Conservation (phyloP, 202 grass and related monocot genomes). For the Alloteropsis angusta region DNA sequence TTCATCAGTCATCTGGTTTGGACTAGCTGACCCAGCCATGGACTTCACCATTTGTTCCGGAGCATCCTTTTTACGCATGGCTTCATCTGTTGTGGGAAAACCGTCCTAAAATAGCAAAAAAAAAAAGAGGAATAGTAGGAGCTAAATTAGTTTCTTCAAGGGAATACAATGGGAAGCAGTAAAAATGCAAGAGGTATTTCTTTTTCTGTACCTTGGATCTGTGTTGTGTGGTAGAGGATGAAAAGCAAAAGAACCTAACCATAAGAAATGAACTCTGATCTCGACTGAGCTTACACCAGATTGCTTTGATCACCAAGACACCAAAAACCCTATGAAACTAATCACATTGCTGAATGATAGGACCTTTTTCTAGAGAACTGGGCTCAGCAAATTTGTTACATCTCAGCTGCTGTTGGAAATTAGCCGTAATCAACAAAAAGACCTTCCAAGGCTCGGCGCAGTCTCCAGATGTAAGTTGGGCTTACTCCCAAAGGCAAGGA, state of each 20-base stretch:
- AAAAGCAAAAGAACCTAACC: slow-evolving; percentile 51
- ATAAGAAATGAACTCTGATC: slow-evolving; percentile 32
- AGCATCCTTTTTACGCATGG: slow-evolving; percentile 21
- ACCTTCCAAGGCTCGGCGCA: slow-evolving; percentile 67
- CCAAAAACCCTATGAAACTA: slow-evolving; percentile 22
- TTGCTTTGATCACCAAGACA: slow-evolving; percentile 20
- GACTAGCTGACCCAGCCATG: slow-evolving; percentile 15
- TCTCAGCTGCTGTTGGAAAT: slow-evolving; percentile 32
- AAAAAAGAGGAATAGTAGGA: not conserved
- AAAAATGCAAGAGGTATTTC: slow-evolving; percentile 2
- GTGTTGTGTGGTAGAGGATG: slow-evolving; percentile 29
- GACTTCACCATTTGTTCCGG: slow-evolving; percentile 27
- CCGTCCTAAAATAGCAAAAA: slow-evolving; percentile 13
- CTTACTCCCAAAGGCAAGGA: slow-evolving; percentile 37
- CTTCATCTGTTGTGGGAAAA: slow-evolving; percentile 18
- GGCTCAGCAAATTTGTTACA: slow-evolving; percentile 37
- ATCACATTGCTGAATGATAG: slow-evolving; percentile 39
- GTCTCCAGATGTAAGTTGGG: slow-evolving; percentile 65
- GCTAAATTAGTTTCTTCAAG: not conserved
- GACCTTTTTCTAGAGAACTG: not conserved
- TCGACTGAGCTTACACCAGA: slow-evolving; percentile 17
- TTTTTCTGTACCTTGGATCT: slow-evolving; percentile 35
- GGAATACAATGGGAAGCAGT: not conserved
- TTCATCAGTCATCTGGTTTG: slow-evolving; percentile 23
- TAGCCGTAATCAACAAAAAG: slow-evolving; percentile 97